Evolutionary conservation across 1,284 basidiomycete genomes (phyloP).

Genomic region (Ceratobasidium sp.): DNA sequence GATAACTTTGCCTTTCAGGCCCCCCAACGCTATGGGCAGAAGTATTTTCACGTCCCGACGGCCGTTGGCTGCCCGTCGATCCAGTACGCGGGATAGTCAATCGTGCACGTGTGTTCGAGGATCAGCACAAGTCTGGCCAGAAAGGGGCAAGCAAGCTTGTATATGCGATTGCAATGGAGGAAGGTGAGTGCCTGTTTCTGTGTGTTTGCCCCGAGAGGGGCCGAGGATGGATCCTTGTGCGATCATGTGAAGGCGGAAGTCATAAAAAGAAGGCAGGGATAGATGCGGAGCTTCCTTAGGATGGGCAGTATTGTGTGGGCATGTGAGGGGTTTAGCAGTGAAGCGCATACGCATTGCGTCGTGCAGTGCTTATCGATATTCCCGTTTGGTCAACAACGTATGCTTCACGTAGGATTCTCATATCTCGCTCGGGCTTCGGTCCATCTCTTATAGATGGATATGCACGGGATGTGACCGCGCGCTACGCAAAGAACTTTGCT

Average conservation of each 20-base stretch:
- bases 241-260: conserved; percentile 59
- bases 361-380: too few species aligned
- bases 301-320: background rate
- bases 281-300: background rate
- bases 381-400: background rate
- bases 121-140: conserved; percentile 50
- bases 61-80: conserved; percentile 93
- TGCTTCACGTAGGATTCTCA: background rate
- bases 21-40: conserved; percentile 98
- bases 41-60: conserved; percentile 92
- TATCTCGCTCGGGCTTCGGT: background rate
- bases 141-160: conserved; percentile 82
- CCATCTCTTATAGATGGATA: conserved; percentile 63
- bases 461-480: conserved; percentile 62
- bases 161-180: conserved; percentile 95
- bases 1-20: conserved; percentile 48
- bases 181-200: conserved; percentile 69
- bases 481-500: conserved; percentile 80
- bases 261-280: background rate
- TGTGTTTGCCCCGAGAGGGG: conserved; percentile 16
- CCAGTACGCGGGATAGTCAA: conserved; percentile 84
- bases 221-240: background rate
- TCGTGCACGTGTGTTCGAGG: conserved; percentile 84
- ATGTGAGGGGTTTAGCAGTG: background rate
- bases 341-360: background rate